Evolutionary conservation across 1,139 yeast species (phyloP), one percentile per base, ranked within the genome.

Genomic region (Magnusiomyces ingens): DNA sequence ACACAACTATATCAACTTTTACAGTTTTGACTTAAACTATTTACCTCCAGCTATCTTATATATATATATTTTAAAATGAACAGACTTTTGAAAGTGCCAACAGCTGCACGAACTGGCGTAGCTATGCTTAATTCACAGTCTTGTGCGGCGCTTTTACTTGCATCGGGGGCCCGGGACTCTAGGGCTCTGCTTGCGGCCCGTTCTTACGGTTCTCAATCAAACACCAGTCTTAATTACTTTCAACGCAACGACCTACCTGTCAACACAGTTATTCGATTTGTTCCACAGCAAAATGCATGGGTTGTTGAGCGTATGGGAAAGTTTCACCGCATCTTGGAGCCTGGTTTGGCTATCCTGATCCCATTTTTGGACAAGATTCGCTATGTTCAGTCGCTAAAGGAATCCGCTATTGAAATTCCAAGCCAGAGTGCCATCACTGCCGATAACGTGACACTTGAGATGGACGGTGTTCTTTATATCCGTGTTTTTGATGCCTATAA

Each of bases 271-370:
- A 32, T 45, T 35, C 61, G 64, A 50, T 88, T 88, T 67, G 95
- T 88, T 3, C 96, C 96, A 1, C 95, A 88, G 66, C 95, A 87
- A 69, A 84, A 88, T 13, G 95, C 95, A 2, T 88, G 94, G 91
- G 81, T 88, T 19, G 95, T 88, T 29, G 96, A 88, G 69, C 75
- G 96, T 59, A 88, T 88, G 95, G 96, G 96, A 36, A 85, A 84
- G 66, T 88, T 85, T 72, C 78, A 83, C 67, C 72, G 75, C 48
- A 83, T 86, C 40, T 75, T 88, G 57, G 79, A 81, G 43, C 95
- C 95, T 0, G 96, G 95, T 17, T 72, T 86, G 50, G 90, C 94
- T 2, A 67, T 88, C 43, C 71, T 88, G 62, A 60, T 85, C 8
- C 95, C 95, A 2, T 70, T 87, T 52, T 60, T 88, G 45, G 96